These are phyloP conservation scores for Macrolepiota albuminosa DNA, from an alignment of 768 basidiomycete species.

Conservation along the genomic window DNA sequence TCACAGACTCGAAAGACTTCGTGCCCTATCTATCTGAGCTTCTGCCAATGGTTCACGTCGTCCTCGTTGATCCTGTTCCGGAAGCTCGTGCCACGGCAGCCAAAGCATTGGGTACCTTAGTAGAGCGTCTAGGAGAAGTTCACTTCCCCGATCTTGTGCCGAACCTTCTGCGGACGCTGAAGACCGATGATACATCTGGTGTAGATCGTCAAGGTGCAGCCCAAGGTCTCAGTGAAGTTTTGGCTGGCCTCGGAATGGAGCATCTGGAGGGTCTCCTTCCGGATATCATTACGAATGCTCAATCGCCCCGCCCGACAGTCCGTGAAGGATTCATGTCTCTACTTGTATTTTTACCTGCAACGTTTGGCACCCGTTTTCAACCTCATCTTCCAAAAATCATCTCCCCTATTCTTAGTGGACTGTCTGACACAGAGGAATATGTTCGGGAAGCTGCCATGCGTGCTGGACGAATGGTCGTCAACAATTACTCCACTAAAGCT, in stretches of 20 bases:
- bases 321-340: conserved; percentile 99
- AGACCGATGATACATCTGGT: conserved; percentile 89
- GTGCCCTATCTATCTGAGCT: conserved; percentile 89
- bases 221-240: conserved; percentile 92
- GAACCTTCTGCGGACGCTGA: conserved; percentile 80
- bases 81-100: conserved; percentile 97
- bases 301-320: conserved; percentile 85
- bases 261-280: conserved; percentile 90
- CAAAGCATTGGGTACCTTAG: conserved; percentile 93
- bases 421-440: conserved; percentile 91
- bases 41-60: conserved; percentile 85
- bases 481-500: conserved; percentile 87
- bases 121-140: conserved; percentile 90
- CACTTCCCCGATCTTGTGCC: conserved; percentile 96
- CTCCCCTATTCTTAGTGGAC: conserved; percentile 83
- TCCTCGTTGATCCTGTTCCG: conserved; percentile 95
- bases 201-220: conserved; percentile 98
- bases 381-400: conserved; percentile 96
- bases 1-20: conserved; percentile 89
- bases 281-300: conserved; percentile 88
- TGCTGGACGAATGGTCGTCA: conserved; percentile 97
- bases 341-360: conserved; percentile 91
- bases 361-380: conserved; percentile 94
- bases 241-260: conserved; percentile 97
- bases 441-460: conserved; percentile 98